Evolutionary conservation across 179 eudicot species (phyloP).

Genomic region (Nepenthes alata): DNA sequence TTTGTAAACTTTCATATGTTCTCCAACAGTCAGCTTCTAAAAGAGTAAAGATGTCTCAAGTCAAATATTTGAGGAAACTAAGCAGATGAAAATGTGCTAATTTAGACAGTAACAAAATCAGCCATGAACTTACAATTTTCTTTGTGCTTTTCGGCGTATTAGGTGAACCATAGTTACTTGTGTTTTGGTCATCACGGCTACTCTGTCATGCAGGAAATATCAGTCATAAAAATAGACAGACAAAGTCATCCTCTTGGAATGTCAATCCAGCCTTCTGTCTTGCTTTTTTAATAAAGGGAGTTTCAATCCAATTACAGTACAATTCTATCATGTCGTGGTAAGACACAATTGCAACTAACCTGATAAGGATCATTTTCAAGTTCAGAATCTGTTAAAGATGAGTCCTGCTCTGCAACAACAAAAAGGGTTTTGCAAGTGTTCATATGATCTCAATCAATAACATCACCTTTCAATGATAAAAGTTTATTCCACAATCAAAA

Average conservation of each 20-base stretch:
- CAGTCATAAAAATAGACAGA: conserved; percentile 8
- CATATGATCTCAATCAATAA: background rate
- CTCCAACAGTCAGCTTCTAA: conserved; percentile 48
- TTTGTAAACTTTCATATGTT: conserved; percentile 61
- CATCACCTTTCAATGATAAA: background rate
- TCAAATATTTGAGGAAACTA: background rate
- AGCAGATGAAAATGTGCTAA: background rate
- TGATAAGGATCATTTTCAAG: conserved; percentile 23
- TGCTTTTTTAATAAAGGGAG: too few relatives aligned
- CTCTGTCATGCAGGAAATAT: conserved; percentile 28
- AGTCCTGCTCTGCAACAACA: conserved; percentile 48
- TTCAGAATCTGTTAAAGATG: conserved; percentile 27
- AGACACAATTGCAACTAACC: conserved; percentile 26
- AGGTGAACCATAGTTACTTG: conserved; percentile 22
- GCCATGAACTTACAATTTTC: conserved; percentile 34
- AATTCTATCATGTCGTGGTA: too few relatives aligned
- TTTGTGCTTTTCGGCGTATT: conserved; percentile 17
- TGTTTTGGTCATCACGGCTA: conserved; percentile 19
- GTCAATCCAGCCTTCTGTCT: too few relatives aligned
- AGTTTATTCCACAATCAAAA: too few relatives aligned
- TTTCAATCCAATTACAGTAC: too few relatives aligned
- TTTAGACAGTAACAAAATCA: background rate
- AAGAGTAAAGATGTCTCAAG: conserved; percentile 8
- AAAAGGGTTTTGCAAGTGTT: conserved; percentile 5
- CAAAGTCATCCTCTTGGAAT: background rate